Evolutionary conservation across 108 stramenopile genomes (phyloP), one percentile per base, ranked within the genome.

Genomic region (Thalassiosira profunda): DNA sequence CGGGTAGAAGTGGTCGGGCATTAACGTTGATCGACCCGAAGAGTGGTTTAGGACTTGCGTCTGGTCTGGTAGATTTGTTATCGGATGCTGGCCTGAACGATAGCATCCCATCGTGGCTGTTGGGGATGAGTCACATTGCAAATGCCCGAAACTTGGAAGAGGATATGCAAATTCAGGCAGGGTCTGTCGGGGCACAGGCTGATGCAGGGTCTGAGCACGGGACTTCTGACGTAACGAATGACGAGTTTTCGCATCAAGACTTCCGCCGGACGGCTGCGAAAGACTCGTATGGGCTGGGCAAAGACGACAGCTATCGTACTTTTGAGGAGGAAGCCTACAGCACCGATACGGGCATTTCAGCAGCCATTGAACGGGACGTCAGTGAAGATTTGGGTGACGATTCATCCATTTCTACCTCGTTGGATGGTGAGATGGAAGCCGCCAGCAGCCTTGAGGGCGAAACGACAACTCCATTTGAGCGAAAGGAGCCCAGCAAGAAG

Each of bases 1-100:
- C 98, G 6, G 99, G 98, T 21, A 81, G 98, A 31, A 87, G 88
- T 11, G 49, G 49, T 4, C 3, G 14, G 14, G 49, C 49, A 18
- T 1, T 56, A 1, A 60, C 67, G 8, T 43, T 69, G 12, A 29
- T 69, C 5, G 59, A 67, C 34, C 15, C 21, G 10, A 59, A 46
- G 26, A 69, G 56, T 24, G 31, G 41, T 11, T 4, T 40, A 11
- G 33, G 67, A 24, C 38, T 74, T 66, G 53, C 72, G n/a, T 41
- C 64, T 17, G 55, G 51, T 2, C 35, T 74, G 11, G 55, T 74
- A 11, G 64, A 74, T 31, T 29, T 74, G 36, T 34, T 74, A 3
- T 17, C 38, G 8, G 72, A 57, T 11, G 72, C 72, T 6, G 65
- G 42, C 41, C 72, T 67, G 29, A 40, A 3, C 8, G 41, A 60